Evolutionary conservation across 1,139 yeast genomes (phyloP), one percentile per base, ranked within the genome.

Genomic region (Lodderomyces jiufengensis): DNA sequence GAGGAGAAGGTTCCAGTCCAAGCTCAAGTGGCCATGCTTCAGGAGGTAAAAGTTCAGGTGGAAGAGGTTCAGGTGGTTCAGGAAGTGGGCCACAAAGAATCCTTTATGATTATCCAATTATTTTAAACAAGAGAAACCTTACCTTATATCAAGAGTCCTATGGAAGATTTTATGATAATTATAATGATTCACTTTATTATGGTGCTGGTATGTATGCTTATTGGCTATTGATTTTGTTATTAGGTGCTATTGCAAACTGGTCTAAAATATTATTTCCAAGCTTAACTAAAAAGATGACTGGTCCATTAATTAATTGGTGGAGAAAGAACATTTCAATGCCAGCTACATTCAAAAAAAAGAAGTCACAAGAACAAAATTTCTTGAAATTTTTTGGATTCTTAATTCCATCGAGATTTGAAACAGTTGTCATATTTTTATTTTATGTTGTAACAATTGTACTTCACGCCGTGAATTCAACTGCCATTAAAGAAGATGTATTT

Each of bases 151-250:
- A 38, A 16, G 44, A 38, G 3, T 46, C 61, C 1, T 64, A 65
- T 39, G 45, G 44, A 9, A 50, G 49, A 27, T 66, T 59, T 39
- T 48, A 60, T 27, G 67, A 66, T 4, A 64, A 63, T 40, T 66
- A 60, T 41, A 54, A 58, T 36, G 51, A 57, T 34, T 64, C 79
- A 3, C 57, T 70, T 36, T 72, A 57, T 42, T 65, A 70, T 45
- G 82, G 83, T 9, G 54, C 66, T 15, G 79, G 69, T 3, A 37
- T 66, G 20, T 45, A 76, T 22, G 76, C 73, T 0, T 76, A 64
- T 47, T 76, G 81, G 79, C 66, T 60, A 1, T 36, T 68, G 3
- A 57, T 78, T 7, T 48, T 76, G 41, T 18, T 76, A 1, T 23
- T 67, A 22, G 69, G 72, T 3, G 61, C 63, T 3, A 29, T 70